Conservation (phyloP, 495 filamentous ascomycete genomes). For the Pseudevernia furfuracea region DNA sequence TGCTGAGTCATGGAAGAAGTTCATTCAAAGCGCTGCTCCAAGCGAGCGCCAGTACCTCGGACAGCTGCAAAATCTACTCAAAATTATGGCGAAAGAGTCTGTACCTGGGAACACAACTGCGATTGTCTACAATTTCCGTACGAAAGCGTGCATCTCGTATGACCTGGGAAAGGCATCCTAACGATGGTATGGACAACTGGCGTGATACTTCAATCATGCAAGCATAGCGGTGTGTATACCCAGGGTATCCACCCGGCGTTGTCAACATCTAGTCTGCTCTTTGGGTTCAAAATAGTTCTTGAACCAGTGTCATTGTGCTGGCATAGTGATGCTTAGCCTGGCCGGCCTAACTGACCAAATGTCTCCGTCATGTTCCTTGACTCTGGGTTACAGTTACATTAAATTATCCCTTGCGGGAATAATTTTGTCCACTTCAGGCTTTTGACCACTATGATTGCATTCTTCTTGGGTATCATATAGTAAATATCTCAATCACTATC, state of each 20-base stretch:
- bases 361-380: neutral
- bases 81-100: slow-evolving; percentile 51
- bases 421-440: neutral
- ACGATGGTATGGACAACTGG: neutral
- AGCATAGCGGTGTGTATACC: neutral
- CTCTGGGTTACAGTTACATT: too few relatives aligned
- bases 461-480: slow-evolving; percentile 6
- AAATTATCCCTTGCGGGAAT: too few relatives aligned
- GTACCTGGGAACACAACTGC: slow-evolving; percentile 48
- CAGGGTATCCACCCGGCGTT: neutral
- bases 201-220: neutral
- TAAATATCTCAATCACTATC: slow-evolving; percentile 48
- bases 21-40: slow-evolving; percentile 69
- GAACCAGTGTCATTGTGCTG: neutral
- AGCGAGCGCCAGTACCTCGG: slow-evolving; percentile 79
- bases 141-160: slow-evolving; percentile 67
- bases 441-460: neutral
- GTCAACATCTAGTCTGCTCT: neutral
- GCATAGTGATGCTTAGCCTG: neutral
- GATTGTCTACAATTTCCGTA: slow-evolving; percentile 77
- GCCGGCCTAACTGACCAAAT: neutral
- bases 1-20: slow-evolving; percentile 74
- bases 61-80: slow-evolving; percentile 74
- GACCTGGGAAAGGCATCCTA: slow-evolving; percentile 43
- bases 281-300: neutral